Evolutionary conservation across 805 yeast species (phyloP).

Genomic region (Kuraishia piskuri): DNA sequence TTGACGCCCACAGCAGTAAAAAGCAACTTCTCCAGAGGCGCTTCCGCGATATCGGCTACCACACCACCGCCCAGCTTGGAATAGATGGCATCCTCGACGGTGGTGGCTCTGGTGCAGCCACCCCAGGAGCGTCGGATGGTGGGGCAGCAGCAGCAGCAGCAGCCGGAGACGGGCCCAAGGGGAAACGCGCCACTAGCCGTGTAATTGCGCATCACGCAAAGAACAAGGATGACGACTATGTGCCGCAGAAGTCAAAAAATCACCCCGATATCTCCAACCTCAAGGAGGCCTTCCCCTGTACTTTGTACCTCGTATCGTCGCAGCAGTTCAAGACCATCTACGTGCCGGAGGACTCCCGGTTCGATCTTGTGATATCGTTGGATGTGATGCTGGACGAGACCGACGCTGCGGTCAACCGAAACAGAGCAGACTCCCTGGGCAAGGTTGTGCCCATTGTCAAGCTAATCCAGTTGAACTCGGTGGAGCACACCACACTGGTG

Average conservation of each 20-base stretch:
- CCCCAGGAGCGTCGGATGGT: not conserved
- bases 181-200: not conserved
- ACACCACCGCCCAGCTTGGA: not conserved
- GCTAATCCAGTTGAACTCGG: conserved; percentile 33
- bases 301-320: conserved; percentile 35
- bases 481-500: conserved; percentile 30
- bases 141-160: not conserved
- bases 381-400: conserved; percentile 30
- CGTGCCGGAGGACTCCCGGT: conserved; percentile 22
- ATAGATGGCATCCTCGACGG: not conserved
- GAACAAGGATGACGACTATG: conserved; percentile 20
- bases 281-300: conserved; percentile 14
- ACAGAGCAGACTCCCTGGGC: conserved; percentile 15
- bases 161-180: not conserved
- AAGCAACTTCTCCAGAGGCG: conserved; percentile 1
- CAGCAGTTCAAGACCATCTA: conserved; percentile 30
- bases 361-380: conserved; percentile 39
- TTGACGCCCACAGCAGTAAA: conserved; percentile 23
- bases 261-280: conserved; percentile 14
- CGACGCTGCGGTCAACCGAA: conserved; percentile 19
- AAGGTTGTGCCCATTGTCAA: conserved; percentile 33
- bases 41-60: not conserved
- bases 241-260: conserved; percentile 21
- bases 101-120: not conserved
- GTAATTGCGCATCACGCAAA: not conserved